A percentile compares a stretch with the other conserved stretches of the same genome.
Evolutionary conservation across 2,329 filamentous ascomycete species (phyloP).

Genomic region (Stagonosporopsis rhizophila): DNA sequence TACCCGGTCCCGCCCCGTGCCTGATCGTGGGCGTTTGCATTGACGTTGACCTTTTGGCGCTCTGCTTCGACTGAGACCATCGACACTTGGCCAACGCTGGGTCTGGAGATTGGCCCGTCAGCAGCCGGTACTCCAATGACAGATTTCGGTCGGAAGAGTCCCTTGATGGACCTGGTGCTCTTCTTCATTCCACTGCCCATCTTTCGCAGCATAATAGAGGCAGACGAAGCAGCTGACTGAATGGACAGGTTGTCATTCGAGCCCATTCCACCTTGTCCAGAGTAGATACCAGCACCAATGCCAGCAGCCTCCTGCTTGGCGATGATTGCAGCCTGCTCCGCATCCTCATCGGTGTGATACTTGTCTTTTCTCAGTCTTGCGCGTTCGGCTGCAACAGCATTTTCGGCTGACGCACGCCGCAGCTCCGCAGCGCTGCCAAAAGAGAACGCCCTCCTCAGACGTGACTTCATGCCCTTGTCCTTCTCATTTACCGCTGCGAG

Average conservation of each 20-base stretch:
- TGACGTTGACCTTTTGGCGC: slow-evolving; percentile 81
- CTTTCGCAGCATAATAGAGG: slow-evolving; percentile 93
- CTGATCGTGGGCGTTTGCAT: slow-evolving; percentile 71
- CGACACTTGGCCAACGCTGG: slow-evolving; percentile 83
- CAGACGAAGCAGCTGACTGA: slow-evolving; percentile 86
- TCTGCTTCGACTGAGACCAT: slow-evolving; percentile 97
- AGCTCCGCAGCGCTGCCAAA: slow-evolving; percentile 96
- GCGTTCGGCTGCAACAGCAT: slow-evolving; percentile 58
- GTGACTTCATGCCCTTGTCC: slow-evolving; percentile 84
- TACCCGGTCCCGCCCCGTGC: slow-evolving; percentile 78
- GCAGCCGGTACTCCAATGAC: slow-evolving; percentile 77
- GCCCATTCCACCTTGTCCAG: slow-evolving; percentile 83
- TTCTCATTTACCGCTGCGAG: slow-evolving; percentile 87
- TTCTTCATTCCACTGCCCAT: slow-evolving; percentile 99
- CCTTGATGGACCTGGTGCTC: slow-evolving; percentile 86
- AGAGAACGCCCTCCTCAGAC: slow-evolving; percentile 89
- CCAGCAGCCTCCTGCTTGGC: slow-evolving; percentile 91
- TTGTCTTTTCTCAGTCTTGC: slow-evolving; percentile 62
- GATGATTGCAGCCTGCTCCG: slow-evolving; percentile 90
- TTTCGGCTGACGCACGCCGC: slow-evolving; percentile 73
- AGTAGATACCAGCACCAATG: slow-evolving; percentile 92
- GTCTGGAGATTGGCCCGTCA: slow-evolving; percentile 69
- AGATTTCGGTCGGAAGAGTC: slow-evolving; percentile 93
- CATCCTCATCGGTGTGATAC: slow-evolving; percentile 72
- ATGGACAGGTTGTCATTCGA: slow-evolving; percentile 96